Base-by-base conservation (phyloP, 352 stramenopile genomes). In the Phytophthora pini region DNA sequence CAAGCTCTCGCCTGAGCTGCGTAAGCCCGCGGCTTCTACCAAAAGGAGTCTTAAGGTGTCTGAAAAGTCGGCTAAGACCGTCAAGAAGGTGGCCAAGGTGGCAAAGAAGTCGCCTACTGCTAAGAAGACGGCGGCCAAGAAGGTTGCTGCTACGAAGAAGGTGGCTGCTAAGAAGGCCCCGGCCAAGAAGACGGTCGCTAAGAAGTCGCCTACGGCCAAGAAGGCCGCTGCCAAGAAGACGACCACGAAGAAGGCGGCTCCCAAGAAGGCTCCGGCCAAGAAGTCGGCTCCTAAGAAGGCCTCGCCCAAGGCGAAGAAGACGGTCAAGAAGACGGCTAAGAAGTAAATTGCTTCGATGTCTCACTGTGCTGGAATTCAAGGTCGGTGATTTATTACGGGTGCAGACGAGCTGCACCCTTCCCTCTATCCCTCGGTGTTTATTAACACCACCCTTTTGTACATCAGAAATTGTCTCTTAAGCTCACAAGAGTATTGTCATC, bases 371-470 rank as follows among this genome's bases (percentile, higher is more conserved):
- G 46, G 39, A 44, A 57, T 48, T 65, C 48, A 48, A 71, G 66
- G 76, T 82, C 74, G 64, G 68, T 77, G 71, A 77, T 77, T 64
- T 67, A 51, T 80, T 65, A 41, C 45, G 61, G 41, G 44, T 43
- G 31, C 31, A 4, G 45, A 15, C 46, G 53, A 46, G 22, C 29
- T 49, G 31, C 27, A 12, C 49, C 55, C 41, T 47, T 56, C 47
- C 56, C 34, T 46, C 20, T 68, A 72, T 76, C 52, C 57, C 77
- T 94, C 84, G 86, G 86, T 94, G 86, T 94, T 94, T 92, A 76
- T 93, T 79, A 94, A 94, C 84, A 94, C 86, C 86, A 94, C 86
- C 86, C 79, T 68, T 36, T 72, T 72, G 56, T 61, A 27, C 36
- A 54, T 50, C 7, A 76, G 76, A 80, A 86, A 70, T 79, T 64